Base-by-base conservation (phyloP, 371 early-diverging fungal species). In the Mucor mucedo region DNA sequence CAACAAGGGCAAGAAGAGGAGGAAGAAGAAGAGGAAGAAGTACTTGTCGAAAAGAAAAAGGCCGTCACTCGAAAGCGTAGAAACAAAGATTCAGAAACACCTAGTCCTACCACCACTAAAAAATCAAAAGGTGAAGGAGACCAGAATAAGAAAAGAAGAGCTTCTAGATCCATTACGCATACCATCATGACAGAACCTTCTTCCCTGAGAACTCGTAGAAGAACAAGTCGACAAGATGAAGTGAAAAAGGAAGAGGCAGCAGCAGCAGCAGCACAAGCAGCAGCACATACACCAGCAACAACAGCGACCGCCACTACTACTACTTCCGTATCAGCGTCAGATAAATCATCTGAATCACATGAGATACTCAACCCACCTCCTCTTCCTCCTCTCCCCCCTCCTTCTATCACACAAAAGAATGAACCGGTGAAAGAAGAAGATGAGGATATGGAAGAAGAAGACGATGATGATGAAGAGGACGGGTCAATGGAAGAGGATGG, bases 181-280 rank as follows among this genome's bases (percentile, higher is more conserved):
- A 29, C 28, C 30, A 50, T 50, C 28, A 30, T 50, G 8, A 29
- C 32, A 30, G 50, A 50, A 30, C 50, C 50, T 7, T 11, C 28
- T 2, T 29, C 44, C 5, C 5, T 30, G 11, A 50, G 52, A 52
- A 27, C 61, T 9, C 49, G 55, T 33, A 57, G 62, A 62, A 49
- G 55, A 63, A 40, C 47, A 38, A 62, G 58, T 33, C 42, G 48
- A 42, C 57, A 58, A 58, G 62, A 57, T 29, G 58, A 35, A 21
- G 58, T 16, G 4, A 47, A 48, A 38, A 38, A 35, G 14, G 58
- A 47, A 4, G 29, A 30, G 5, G 42, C 21, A 21, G 21, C 21
- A 21, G 42, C 21, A 21, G 21, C 21, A 21, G 21, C 21, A 21
- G 21, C 21, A 21, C 21, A 21, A 21, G 1, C 21, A 21, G 21